Base-by-base conservation (phyloP, 2,329 filamentous ascomycete genomes). In the Fusarium transvaalense region DNA sequence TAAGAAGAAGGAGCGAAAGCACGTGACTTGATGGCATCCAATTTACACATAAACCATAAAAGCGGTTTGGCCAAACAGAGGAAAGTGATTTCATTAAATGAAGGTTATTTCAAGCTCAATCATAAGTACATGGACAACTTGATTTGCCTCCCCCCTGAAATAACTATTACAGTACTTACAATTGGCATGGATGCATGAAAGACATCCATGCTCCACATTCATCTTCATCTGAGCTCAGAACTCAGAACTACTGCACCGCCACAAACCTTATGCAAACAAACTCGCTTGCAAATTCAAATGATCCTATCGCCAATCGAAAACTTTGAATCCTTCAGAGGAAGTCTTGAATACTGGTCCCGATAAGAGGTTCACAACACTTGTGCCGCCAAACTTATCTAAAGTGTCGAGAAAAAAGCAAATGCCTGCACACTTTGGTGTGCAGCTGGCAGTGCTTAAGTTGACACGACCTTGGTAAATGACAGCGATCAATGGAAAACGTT, bases 1-100 rank as follows among this genome's bases (percentile, higher is more conserved):
- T 32, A 32, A 46, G 29, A 19, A 10, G 23, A 19, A 15, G 51
- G 64, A 64, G 31, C 72, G 72, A 73, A 72, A 66, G 54, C 72
- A 74, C 72, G 72, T 74, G 72, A 74, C 35, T 21, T 13, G 5
- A 9, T 17, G 25, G 6, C 4, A 5, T 25, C 23, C 6, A 25
- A 19, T 25, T 7, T 17, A 14, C 19, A 27, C 17, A 17, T 13
- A n/a, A n/a, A 17, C 10, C 15, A 6, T 12, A 43, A 10, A 17
- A 12, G 10, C 14, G n/a, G 14, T 15, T 21, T 27, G 10, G 7
- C 42, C 6, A 25, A n/a, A 19, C 13, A 19, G 35, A 19, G 8
- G 15, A 43, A 27, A 29, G 15, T 43, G 3, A 27, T 3, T 29
- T n/a, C 4, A 2, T 17, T n/a, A 15, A 41, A n/a, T 39, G 10